These are phyloP conservation scores for Panus rudis DNA, from an alignment of 768 basidiomycete species.

Conservation along the genomic window DNA sequence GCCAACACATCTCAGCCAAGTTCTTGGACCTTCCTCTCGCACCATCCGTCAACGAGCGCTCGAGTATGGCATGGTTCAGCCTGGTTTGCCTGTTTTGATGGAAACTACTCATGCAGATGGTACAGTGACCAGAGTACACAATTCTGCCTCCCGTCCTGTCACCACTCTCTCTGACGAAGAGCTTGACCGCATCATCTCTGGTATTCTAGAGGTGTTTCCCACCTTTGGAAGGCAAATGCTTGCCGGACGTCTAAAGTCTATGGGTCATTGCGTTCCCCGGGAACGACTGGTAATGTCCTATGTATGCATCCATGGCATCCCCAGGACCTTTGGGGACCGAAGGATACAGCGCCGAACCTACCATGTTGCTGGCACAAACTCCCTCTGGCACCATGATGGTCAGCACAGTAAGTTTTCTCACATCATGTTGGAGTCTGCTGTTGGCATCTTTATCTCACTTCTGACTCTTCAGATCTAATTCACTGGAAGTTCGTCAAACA, in stretches of 20 bases:
- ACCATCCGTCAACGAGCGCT: constrained; percentile 15
- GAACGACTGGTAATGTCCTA: constrained; percentile 9
- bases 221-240: constrained; percentile 15
- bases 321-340: constrained; percentile 12
- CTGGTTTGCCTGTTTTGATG: constrained; percentile 12
- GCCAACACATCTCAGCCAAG: constrained; percentile 10
- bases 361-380: constrained; percentile 18
- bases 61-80: constrained; percentile 12
- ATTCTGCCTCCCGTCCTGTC: not conserved
- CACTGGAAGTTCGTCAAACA: constrained; percentile 24
- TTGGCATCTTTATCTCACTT: not conserved
- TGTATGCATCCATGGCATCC: constrained; percentile 13
- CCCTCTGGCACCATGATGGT: constrained; percentile 23
- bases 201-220: constrained; percentile 13
- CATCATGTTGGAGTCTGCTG: not conserved
- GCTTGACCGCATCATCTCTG: not conserved
- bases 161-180: not conserved
- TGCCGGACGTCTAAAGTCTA: constrained; percentile 7
- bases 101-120: constrained; percentile 8
- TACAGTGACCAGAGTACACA: not conserved
- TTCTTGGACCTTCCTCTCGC: no score
- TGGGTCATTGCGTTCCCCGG: constrained; percentile 11
- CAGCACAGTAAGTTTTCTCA: constrained; percentile 19
- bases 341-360: constrained; percentile 12
- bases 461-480: constrained; percentile 16